These are phyloP conservation scores for Ceratobasidium sp. DNA, from an alignment of 1,284 basidiomycete species.

Conservation along the genomic window DNA sequence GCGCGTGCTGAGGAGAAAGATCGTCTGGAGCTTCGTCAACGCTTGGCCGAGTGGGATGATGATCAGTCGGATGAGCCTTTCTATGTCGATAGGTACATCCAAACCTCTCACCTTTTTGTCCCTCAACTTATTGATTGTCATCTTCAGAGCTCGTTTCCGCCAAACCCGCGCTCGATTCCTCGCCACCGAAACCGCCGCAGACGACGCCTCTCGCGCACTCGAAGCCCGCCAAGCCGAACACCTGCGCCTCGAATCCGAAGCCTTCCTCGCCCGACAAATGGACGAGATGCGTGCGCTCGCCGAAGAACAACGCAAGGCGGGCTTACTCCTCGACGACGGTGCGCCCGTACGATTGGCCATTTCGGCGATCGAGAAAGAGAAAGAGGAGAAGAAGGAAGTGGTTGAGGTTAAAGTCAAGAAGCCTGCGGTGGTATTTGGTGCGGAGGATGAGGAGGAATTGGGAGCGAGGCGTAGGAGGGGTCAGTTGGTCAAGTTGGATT, in stretches of 20 bases:
- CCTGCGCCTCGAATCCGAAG: constrained; percentile 85
- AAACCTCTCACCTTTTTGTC: background rate
- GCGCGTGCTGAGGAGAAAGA: constrained; percentile 82
- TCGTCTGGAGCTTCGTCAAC: constrained; percentile 74
- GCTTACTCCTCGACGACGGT: constrained; percentile 87
- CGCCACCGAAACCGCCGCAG: constrained; percentile 81
- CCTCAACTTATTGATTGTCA: background rate
- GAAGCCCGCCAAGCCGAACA: constrained; percentile 88
- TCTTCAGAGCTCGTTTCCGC: constrained; percentile 77
- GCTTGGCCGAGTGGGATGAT: constrained; percentile 88
- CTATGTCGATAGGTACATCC: constrained; percentile 81
- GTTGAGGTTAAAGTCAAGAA: constrained; percentile 56
- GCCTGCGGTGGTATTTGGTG: constrained; percentile 70
- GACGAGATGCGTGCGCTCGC: constrained; percentile 89
- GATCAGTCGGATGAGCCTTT: constrained; percentile 89
- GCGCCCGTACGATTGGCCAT: constrained; percentile 87
- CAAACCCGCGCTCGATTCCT: constrained; percentile 73
- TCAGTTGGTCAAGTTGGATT: constrained; percentile 87
- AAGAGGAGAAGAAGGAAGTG: constrained; percentile 48
- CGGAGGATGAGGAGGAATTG: constrained; percentile 85
- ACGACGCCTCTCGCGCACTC: constrained; percentile 81
- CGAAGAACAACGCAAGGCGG: constrained; percentile 86
- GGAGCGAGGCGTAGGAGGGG: constrained; percentile 78
- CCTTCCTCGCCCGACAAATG: constrained; percentile 89
- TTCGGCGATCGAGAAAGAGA: constrained; percentile 55